Evolutionary conservation across 208 protist genomes (phyloP), one percentile per base, ranked within the genome.

Genomic region (Trypanosomatidae sp.): DNA sequence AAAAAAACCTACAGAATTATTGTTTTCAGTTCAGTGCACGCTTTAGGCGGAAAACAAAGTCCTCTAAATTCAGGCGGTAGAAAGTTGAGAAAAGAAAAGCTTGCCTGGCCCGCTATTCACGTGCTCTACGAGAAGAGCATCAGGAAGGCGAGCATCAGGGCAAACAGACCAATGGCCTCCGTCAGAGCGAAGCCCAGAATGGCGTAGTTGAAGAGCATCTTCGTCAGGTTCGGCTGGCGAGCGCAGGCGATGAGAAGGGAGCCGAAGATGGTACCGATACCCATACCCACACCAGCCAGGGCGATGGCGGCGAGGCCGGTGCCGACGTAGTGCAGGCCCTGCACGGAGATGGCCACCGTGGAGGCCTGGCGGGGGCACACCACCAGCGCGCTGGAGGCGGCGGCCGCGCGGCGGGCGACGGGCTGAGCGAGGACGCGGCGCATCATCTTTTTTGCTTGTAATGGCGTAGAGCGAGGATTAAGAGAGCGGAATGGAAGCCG

Each of bases 151-250:
- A 96, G 87, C 91, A 97, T 95, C 77, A 96, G 88, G 0, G 91
- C 90, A 77, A 97, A 97, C 76, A 97, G 87, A 64, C 91, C 93
- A 73, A 97, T 95, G 79, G 93, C 93, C 83, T 97, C 93, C 56
- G 93, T 96, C 79, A 97, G 84, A 62, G 93, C 93, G 77, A 97
- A 97, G 49, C 93, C 93, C 0, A 97, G 89, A 94, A 97, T 96
- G 75, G 91, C 91, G 83, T 97, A 97, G 90, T 95, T 95, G 80
- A 97, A 96, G 33, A 97, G 84, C 91, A 94, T 94, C 86, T 94
- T 94, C 77, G 90, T 92, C 67, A 97, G 74, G 82, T 96, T 96
- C 28, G 93, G 93, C 86, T 97, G 91, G 62, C 93, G 93, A 46
- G 93, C 91, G 82, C 90, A 95, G 72, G 88, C 90, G 36, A 97